phyloP scores from a whole-genome alignment of 495 filamentous ascomycete species.

The Hypoxylon fuscum region DNA sequence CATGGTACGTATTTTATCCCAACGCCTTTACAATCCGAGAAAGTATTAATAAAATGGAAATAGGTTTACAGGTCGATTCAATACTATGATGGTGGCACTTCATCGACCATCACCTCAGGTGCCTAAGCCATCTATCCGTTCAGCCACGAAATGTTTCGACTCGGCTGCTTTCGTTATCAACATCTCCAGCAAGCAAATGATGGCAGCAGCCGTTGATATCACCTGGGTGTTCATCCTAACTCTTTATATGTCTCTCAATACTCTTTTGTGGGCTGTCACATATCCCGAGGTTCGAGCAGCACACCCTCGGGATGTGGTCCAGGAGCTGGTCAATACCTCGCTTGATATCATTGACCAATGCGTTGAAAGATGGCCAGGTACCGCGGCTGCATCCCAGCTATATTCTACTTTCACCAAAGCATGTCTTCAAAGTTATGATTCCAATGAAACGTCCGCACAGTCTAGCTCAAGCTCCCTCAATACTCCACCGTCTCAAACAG shows the following conservation, averaged over 20 bases:
- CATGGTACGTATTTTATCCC: slow-evolving; percentile 54
- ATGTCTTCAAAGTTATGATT: slow-evolving; percentile 81
- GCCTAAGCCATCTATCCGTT: slow-evolving; percentile 77
- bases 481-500: slow-evolving; percentile 64
- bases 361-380: slow-evolving; percentile 88
- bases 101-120: slow-evolving; percentile 90
- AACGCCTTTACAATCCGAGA: background rate
- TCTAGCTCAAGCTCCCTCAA: slow-evolving; percentile 69
- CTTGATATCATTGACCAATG: slow-evolving; percentile 78
- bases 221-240: slow-evolving; percentile 92
- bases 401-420: slow-evolving; percentile 83
- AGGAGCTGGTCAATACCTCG: slow-evolving; percentile 72
- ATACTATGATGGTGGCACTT: slow-evolving; percentile 85
- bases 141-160: slow-evolving; percentile 83
- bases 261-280: slow-evolving; percentile 80
- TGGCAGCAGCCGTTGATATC: slow-evolving; percentile 76
- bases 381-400: slow-evolving; percentile 79
- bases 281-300: slow-evolving; percentile 80
- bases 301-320: slow-evolving; percentile 74
- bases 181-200: slow-evolving; percentile 79
- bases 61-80: slow-evolving; percentile 79
- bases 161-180: slow-evolving; percentile 80
- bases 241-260: slow-evolving; percentile 87
- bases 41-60: slow-evolving; percentile 17
- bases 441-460: slow-evolving; percentile 58